Conservation (phyloP, 2,329 filamentous ascomycete genomes). For the Penicillium sp. region DNA sequence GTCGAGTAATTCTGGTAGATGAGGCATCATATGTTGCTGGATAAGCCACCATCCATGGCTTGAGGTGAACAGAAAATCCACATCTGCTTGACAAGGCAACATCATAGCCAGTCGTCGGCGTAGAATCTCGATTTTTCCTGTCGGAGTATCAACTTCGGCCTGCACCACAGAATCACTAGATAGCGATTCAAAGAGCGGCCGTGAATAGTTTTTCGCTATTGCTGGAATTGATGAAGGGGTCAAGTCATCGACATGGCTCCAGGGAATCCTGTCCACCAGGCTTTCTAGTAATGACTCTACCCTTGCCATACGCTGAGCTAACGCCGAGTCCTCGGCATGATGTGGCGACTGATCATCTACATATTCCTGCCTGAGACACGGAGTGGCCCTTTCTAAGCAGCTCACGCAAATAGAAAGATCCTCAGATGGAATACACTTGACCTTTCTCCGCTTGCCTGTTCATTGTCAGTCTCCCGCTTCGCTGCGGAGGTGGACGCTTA, state of each 20-base stretch:
- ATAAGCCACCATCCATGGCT: conserved; percentile 13
- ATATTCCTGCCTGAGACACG: conserved; percentile 8
- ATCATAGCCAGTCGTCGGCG: conserved; percentile 3
- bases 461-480: background rate
- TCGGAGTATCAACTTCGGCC: background rate
- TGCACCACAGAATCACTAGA: background rate
- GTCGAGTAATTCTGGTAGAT: conserved; percentile 2
- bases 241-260: background rate
- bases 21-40: conserved; percentile 10
- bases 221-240: conserved; percentile 1
- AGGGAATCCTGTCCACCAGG: conserved; percentile 1
- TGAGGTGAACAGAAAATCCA: conserved; percentile 5
- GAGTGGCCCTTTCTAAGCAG: conserved; percentile 5
- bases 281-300: conserved; percentile 8
- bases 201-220: background rate
- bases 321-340: background rate
- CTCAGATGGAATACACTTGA: conserved; percentile 6
- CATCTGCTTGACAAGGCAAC: conserved; percentile 7
- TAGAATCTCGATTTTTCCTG: conserved; percentile 3
- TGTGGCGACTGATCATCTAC: conserved; percentile 2
- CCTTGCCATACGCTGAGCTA: conserved; percentile 5
- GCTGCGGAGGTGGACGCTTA: conserved; percentile 2
- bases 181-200: background rate
- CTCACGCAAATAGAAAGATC: conserved; percentile 2
- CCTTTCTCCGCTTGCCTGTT: conserved; percentile 9